Evolutionary conservation across 306 rosid species (phyloP), one percentile per base, ranked within the genome.

Genomic region (Lathyrus aphaca): DNA sequence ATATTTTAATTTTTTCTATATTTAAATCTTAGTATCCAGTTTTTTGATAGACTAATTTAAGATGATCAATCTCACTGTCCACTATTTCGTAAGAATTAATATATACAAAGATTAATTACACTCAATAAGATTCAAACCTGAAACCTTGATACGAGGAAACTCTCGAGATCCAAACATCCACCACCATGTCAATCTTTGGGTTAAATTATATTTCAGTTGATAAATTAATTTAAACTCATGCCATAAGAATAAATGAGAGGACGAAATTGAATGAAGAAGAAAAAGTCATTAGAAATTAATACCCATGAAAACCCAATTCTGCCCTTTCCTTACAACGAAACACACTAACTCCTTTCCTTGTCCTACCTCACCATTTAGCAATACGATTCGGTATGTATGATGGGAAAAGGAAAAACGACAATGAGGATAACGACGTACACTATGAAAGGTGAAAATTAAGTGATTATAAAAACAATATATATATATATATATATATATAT

Each of bases 391-490:
- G 15, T 12, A 9, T 50, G 62, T 48, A 30, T 38, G 57, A 53
- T 3, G 15, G 5, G 32, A 9, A 21, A 53, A 7, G 43, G 30
- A 43, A 27, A 70, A 37, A 57, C 21, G 3, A 10, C 43, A 43
- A 57, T n/a, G 12, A 17, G 35, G 32, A 39, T 19, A 62, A 62
- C 67, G 67, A 61, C 49, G 32, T 53, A 53, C 49, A 19, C 67
- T 61, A 11, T 5, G 16, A 61, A 61, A 38, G 17, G 17, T 5
- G 5, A 62, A 38, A 39, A 62, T 6, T 18, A 62, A 30, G 30
- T 8, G 3, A 58, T 8, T 8, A 30, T 8, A 8, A 13, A 51
- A 50, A 19, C 2, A 51, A 10, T 29, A 27, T 21, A 21, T n/a
- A n/a, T n/a, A n/a, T n/a, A n/a, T n/a, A n/a, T n/a, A n/a, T n/a